Percentiles rank a stretch among this genome's conserved stretches.
Conservation (phyloP, 768 basidiomycete genomes). For the Lactifluus rugatus region DNA sequence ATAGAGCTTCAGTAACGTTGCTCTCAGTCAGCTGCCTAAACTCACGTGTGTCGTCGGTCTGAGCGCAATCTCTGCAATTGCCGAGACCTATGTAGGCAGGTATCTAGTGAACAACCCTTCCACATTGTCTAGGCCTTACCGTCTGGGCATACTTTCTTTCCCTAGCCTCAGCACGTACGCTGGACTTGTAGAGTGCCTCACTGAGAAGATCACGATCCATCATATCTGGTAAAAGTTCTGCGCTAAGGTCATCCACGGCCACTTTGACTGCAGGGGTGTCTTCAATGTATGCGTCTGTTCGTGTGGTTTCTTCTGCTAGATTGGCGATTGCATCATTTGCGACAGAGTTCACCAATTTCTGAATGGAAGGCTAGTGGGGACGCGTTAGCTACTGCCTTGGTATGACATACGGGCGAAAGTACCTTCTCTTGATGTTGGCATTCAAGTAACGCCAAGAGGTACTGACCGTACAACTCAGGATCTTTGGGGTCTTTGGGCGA, state of each 20-base stretch:
- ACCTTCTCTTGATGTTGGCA: constrained; percentile 87
- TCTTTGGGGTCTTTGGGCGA: constrained; percentile 29
- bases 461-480: constrained; percentile 43
- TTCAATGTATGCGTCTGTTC: constrained; percentile 51
- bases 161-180: constrained; percentile 35
- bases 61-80: constrained; percentile 50
- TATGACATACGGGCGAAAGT: neutral
- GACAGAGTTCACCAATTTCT: constrained; percentile 56
- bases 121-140: constrained; percentile 27
- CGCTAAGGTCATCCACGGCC: constrained; percentile 39
- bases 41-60: constrained; percentile 64
- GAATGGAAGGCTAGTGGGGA: constrained; percentile 53
- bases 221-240: constrained; percentile 39
- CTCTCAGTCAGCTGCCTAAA: constrained; percentile 14
- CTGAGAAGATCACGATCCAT: constrained; percentile 36
- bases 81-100: constrained; percentile 36
- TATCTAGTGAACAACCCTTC: neutral
- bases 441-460: constrained; percentile 54
- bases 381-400: neutral
- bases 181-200: constrained; percentile 35
- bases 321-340: constrained; percentile 51
- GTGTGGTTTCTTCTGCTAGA: constrained; percentile 54
- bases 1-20: constrained; percentile 4
- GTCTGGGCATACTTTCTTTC: constrained; percentile 39
- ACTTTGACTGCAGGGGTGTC: constrained; percentile 37